phyloP scores from a whole-genome alignment of 805 yeast genomes.

The Lachancea waltii region DNA sequence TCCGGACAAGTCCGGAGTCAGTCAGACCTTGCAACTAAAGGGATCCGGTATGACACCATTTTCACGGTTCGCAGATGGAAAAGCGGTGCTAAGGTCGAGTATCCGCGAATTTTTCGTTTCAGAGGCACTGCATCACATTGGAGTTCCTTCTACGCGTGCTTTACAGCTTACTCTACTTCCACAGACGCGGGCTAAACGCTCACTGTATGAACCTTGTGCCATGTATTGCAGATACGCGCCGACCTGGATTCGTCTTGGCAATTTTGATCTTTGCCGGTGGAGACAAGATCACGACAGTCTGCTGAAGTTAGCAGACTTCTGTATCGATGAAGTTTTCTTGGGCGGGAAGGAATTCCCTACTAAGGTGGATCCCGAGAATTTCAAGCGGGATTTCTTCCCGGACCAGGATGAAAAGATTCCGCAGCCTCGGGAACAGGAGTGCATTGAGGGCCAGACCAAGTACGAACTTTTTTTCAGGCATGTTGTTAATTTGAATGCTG shows the following conservation, averaged over 20 bases:
- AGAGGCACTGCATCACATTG: constrained; percentile 72
- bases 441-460: constrained; percentile 38
- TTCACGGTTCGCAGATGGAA: constrained; percentile 94
- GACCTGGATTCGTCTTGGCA: constrained; percentile 83
- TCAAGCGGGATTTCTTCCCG: constrained; percentile 21
- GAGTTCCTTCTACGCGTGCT: constrained; percentile 84
- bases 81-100: constrained; percentile 83
- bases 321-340: constrained; percentile 56
- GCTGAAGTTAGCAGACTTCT: constrained; percentile 60
- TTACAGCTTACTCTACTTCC: constrained; percentile 68
- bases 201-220: constrained; percentile 70
- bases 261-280: constrained; percentile 75
- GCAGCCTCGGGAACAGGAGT: constrained; percentile 11
- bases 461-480: constrained; percentile 71
- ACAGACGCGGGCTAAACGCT: constrained; percentile 66
- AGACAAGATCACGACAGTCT: constrained; percentile 63
- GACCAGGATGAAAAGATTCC: constrained; percentile 11
- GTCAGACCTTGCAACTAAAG: constrained; percentile 59
- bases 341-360: constrained; percentile 31
- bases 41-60: constrained; percentile 92
- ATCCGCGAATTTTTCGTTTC: constrained; percentile 82
- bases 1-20: constrained; percentile 39
- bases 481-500: constrained; percentile 66
- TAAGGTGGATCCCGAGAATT: constrained; percentile 19
- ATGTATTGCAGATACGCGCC: constrained; percentile 78